A percentile compares a stretch with the other conserved stretches of the same genome.
These are phyloP conservation scores for Cercospora zeina DNA, from an alignment of 2,329 filamentous ascomycete species.

Conservation along the genomic window DNA sequence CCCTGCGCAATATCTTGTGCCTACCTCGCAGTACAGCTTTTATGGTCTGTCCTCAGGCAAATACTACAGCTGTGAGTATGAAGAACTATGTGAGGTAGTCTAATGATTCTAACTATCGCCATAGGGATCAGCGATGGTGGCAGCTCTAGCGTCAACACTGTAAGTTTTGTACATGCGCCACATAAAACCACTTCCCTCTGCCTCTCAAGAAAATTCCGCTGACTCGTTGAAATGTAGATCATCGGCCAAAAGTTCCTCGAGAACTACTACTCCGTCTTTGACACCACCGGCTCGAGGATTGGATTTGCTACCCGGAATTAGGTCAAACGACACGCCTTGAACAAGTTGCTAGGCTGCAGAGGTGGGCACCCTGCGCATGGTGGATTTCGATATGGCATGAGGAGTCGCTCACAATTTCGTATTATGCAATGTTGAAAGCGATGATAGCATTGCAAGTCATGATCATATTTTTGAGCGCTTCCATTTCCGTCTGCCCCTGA, in stretches of 20 bases:
- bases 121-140: constrained; percentile 28
- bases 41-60: constrained; percentile 25
- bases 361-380: not conserved
- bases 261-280: constrained; percentile 30
- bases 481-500: too few relatives aligned
- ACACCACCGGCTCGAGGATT: constrained; percentile 28
- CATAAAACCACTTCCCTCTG: too few relatives aligned
- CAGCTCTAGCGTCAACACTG: constrained; percentile 24
- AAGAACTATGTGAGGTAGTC: too few relatives aligned
- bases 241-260: constrained; percentile 31
- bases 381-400: not conserved
- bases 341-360: not conserved
- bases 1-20: constrained; percentile 27
- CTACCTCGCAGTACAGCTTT: constrained; percentile 23
- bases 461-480: too few relatives aligned
- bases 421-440: not conserved
- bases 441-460: too few relatives aligned
- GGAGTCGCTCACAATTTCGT: not conserved
- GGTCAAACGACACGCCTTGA: not conserved
- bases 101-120: too few relatives aligned
- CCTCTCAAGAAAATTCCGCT: not conserved
- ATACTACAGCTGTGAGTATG: constrained; percentile 23
- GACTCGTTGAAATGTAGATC: constrained; percentile 6
- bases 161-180: not conserved
- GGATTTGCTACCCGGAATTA: constrained; percentile 27